A percentile compares a stretch with the other conserved stretches of the same genome.
These are phyloP conservation scores for Porphyrellus sp. DNA, from an alignment of 1,284 basidiomycete genomes.

Conservation along the genomic window DNA sequence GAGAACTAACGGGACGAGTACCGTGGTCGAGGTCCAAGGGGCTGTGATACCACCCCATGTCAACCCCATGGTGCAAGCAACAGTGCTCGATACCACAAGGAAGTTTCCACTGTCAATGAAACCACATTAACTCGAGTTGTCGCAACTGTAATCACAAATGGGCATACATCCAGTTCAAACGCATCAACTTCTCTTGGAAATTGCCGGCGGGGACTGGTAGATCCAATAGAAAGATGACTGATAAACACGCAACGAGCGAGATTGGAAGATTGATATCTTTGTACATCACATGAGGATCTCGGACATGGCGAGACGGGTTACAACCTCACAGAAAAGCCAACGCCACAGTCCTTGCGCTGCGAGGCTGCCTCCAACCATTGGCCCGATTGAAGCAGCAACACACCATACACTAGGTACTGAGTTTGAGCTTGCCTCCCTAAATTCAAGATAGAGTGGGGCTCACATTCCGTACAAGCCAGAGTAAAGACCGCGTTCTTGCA, in stretches of 20 bases:
- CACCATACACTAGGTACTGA: conserved; percentile 7
- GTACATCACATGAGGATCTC: neutral
- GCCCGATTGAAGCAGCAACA: conserved; percentile 30
- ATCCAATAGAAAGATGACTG: conserved; percentile 12
- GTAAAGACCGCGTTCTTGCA: conserved; percentile 3
- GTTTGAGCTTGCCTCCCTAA: neutral
- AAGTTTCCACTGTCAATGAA: conserved; percentile 12
- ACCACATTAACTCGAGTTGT: too few relatives aligned
- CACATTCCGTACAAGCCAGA: conserved; percentile 2
- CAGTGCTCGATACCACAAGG: conserved; percentile 15
- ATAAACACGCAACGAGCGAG: conserved; percentile 8
- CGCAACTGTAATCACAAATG: too few relatives aligned
- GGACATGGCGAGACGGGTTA: too few relatives aligned
- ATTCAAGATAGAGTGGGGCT: neutral
- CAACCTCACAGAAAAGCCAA: conserved; percentile 42
- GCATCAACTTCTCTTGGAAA: conserved; percentile 2
- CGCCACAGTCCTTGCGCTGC: conserved; percentile 38
- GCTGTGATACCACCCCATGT: conserved; percentile 13
- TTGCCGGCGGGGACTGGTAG: conserved; percentile 11
- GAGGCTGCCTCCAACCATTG: conserved; percentile 40
- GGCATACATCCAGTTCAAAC: conserved; percentile 19
- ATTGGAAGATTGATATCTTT: conserved; percentile 23
- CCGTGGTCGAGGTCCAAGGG: conserved; percentile 11
- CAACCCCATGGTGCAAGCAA: neutral
- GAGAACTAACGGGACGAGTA: conserved; percentile 11